Evolutionary conservation across 1,284 basidiomycete species (phyloP), one percentile per base, ranked within the genome.

Genomic region (Stereum hirsutum): DNA sequence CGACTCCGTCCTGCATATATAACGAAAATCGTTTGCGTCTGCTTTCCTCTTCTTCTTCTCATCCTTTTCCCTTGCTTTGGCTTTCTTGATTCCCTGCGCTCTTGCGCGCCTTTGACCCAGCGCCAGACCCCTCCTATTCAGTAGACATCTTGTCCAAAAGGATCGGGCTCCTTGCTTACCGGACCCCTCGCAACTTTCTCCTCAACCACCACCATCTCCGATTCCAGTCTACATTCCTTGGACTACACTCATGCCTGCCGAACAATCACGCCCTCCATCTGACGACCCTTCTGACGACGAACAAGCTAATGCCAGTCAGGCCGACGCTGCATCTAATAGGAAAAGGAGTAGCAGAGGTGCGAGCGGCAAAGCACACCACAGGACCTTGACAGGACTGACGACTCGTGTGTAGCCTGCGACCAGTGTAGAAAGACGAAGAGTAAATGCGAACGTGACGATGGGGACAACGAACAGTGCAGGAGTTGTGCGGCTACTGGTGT

Each of bases 351-450:
- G 79, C 52, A 71, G 82, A 68, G 83, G 82, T 79, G 45, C 46
- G 54, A 50, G 23, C 17, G 10, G 10, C 12, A 11, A 15, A 27
- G 23, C 10, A 44, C 44, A 23, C 26, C 37, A 6, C 14, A 7
- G 26, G 34, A 14, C 24, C 19, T 14, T 21, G 31, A 4, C 24
- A 31, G n/a, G n/a, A 12, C 24, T 19, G 27, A 36, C 20, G 28
- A 5, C 36, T 33, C 15, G 5, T 41, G 11, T 34, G 31, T 52
- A 86, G 86, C 84, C 32, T 89, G 86, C 54, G 83, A 89, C 66
- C 83, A 88, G 55, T 90, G 88, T 54, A 71, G 88, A 46, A 89
- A 87, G 62, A 82, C 82, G 4, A 91, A 91, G 63, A 87, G 83
- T 66, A 89, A 89, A 61, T 91, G 89, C 57, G 83, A 88, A 53